Percentiles rank a stretch among this genome's conserved stretches.
These are phyloP conservation scores for Glycine latifolia DNA, from an alignment of 306 rosid species.

Conservation along the genomic window DNA sequence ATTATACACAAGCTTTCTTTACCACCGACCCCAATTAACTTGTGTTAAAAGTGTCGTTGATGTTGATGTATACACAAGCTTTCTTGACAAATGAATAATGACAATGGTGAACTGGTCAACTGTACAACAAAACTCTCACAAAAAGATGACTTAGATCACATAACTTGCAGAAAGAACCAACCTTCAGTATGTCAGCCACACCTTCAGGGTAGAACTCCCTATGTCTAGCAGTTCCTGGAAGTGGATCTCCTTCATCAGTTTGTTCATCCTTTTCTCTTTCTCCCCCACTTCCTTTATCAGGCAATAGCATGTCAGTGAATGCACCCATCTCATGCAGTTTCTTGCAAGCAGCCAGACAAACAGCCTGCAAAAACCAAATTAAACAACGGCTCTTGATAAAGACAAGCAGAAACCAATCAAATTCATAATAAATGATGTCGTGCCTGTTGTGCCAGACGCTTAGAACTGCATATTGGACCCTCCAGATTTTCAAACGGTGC, in stretches of 20 bases:
- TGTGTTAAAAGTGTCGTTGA: no score
- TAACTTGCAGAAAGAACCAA: slow-evolving; percentile 54
- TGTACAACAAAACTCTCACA: slow-evolving; percentile 35
- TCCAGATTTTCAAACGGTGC: slow-evolving; percentile 98
- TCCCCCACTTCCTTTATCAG: slow-evolving; percentile 99
- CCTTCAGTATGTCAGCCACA: slow-evolving; percentile 91
- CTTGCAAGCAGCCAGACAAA: slow-evolving; percentile 99
- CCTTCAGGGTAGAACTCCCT: slow-evolving; percentile 99
- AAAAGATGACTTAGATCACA: slow-evolving; percentile 32
- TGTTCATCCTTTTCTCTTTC: slow-evolving; percentile 86
- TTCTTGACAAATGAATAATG: slow-evolving; percentile 21
- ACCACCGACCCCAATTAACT: no score
- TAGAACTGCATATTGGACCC: slow-evolving; percentile 94
- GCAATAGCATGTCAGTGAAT: slow-evolving; percentile 98
- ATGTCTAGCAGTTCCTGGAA: slow-evolving; percentile 99
- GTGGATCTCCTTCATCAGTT: slow-evolving; percentile 92
- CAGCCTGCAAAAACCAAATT: slow-evolving; percentile 72
- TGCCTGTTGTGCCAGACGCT: slow-evolving; percentile 99
- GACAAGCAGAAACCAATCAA: slow-evolving; percentile 34
- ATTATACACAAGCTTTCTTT: slow-evolving; percentile 17
- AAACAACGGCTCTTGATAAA: slow-evolving; percentile 40
- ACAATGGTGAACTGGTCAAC: slow-evolving; percentile 4
- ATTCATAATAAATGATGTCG: slow-evolving; percentile 37
- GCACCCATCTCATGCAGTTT: slow-evolving; percentile 99
- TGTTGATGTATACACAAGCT: slow-evolving; percentile 13